Base-by-base conservation (phyloP, 78 protist genomes). In the Polysphondylium violaceum region DNA sequence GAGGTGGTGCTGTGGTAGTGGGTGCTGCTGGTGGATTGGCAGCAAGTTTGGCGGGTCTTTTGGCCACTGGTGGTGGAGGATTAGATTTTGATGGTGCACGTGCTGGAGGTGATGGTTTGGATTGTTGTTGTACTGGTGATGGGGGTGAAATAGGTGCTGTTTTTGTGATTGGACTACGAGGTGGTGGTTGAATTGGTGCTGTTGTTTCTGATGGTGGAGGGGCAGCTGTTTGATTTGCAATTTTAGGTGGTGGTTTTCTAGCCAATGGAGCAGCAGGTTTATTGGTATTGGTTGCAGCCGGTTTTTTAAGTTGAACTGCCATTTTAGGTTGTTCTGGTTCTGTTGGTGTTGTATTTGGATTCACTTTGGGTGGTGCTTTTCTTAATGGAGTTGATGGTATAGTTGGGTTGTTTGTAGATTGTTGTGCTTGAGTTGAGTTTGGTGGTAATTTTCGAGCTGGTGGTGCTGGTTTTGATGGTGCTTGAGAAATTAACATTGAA, bases 241-340 rank as follows among this genome's bases (percentile, higher is more conserved):
- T 35, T 16, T 56, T 81, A 44, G 89, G 89, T 23, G 89, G 89
- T 40, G 89, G 89, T 40, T 68, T 81, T 36, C 68, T 27, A 25
- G 40, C 79, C 29, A 56, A 14, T 16, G 61, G 40, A 38, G 44
- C 14, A 25, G 79, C 36, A 3, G 61, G 47, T 2, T 56, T 56
- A 56, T 7, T 17, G 16, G 63, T 4, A 25, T 9, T 14, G 8
- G 63, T 7, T 56, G 63, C 29, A 17, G 63, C 29, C 21, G 7
- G 63, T 56, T 56, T 56, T 56, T 14, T 56, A 56, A 14, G 33
- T 17, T 16, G n/a, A n/a, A n/a, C 40, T 65, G 73, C 73, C 50
- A 65, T 40, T 27, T 38, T 65, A 14, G 53, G 53, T 65, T 44
- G 73, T 65, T n/a, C 31, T 7, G 73, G 73, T 65, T 65, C 21